Base-by-base conservation (phyloP, 1,284 basidiomycete genomes). In the Puccinia hordei region DNA sequence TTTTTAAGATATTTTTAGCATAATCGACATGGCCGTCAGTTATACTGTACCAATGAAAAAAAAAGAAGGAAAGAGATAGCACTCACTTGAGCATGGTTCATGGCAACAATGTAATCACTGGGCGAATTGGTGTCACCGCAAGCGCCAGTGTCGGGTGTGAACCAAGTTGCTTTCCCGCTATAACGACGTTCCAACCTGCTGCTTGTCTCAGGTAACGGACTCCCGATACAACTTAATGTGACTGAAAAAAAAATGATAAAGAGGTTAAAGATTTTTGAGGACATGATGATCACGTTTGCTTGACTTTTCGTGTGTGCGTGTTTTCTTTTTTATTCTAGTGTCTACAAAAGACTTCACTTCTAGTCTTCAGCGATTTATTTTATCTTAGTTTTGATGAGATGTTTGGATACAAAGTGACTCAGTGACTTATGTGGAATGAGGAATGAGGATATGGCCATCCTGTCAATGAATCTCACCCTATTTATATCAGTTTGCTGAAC, bases 11-110 rank as follows among this genome's bases (percentile, higher is more conserved):
- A n/a, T n/a, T n/a, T n/a, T n/a, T n/a, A n/a, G n/a, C 12, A 12
- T 41, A 12, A 4, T 12, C 38, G 38, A 41, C 38, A 41, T 49
- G 8, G 2, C 13, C 46, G 46, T 19, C 46, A 49, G 46, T 49
- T 15, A 2, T 49, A 17, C 10, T 49, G 38, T 41, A 41, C 15
- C 46, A 10, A 49, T 49, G 9, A 13, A 49, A 35, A 38, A 61
- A 35, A 30, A n/a, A 44, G 19, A 35, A 33, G 33, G 24, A 27
- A 33, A 33, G 57, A 33, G 30, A 33, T 10, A 33, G 5, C 57
- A 15, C 74, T 66, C 33, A 79, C 76, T 69, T 79, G 76, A n/a
- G 65, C 30, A 59, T 69, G 24, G 30, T 72, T 79, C 68, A 79
- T 71, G 10, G 76, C 76, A 2, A 79, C 76, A 49, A 79, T 79